A percentile compares a stretch with the other conserved stretches of the same genome.
Conservation (phyloP, 495 filamentous ascomycete genomes). For the Neurospora discreta region DNA sequence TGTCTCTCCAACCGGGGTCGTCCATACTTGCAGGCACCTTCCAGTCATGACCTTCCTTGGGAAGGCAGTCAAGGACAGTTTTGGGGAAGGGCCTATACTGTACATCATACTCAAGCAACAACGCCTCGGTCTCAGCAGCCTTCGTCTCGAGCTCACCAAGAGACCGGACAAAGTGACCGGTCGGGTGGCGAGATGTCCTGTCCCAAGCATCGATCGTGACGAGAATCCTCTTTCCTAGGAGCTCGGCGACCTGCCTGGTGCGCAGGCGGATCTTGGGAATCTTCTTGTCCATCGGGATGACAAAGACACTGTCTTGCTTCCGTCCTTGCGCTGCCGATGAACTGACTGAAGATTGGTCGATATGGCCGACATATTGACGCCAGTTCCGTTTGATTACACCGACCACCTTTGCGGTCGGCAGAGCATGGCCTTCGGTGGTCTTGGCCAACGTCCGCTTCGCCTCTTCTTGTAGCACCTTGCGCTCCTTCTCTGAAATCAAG, state of each 20-base stretch:
- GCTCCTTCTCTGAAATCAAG: slow-evolving; percentile 75
- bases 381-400: slow-evolving; percentile 91
- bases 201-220: slow-evolving; percentile 96
- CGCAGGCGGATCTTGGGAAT: slow-evolving; percentile 91
- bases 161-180: slow-evolving; percentile 88
- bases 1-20: slow-evolving; percentile 73
- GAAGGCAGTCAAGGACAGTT: slow-evolving; percentile 85
- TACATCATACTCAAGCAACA: slow-evolving; percentile 90
- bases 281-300: slow-evolving; percentile 94
- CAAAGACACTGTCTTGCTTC: slow-evolving; percentile 82
- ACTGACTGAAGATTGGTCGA: slow-evolving; percentile 76
- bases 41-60: slow-evolving; percentile 88
- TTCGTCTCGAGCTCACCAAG: slow-evolving; percentile 91
- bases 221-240: slow-evolving; percentile 85
- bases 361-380: slow-evolving; percentile 93
- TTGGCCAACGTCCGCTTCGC: slow-evolving; percentile 78
- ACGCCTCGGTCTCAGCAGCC: slow-evolving; percentile 88
- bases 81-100: slow-evolving; percentile 97
- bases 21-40: slow-evolving; percentile 65
- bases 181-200: slow-evolving; percentile 78
- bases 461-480: slow-evolving; percentile 76
- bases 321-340: slow-evolving; percentile 58
- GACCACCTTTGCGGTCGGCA: slow-evolving; percentile 88
- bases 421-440: slow-evolving; percentile 62
- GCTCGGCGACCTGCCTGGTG: slow-evolving; percentile 76